phyloP scores from a whole-genome alignment of 768 basidiomycete genomes.

The Lentinula sp. region DNA sequence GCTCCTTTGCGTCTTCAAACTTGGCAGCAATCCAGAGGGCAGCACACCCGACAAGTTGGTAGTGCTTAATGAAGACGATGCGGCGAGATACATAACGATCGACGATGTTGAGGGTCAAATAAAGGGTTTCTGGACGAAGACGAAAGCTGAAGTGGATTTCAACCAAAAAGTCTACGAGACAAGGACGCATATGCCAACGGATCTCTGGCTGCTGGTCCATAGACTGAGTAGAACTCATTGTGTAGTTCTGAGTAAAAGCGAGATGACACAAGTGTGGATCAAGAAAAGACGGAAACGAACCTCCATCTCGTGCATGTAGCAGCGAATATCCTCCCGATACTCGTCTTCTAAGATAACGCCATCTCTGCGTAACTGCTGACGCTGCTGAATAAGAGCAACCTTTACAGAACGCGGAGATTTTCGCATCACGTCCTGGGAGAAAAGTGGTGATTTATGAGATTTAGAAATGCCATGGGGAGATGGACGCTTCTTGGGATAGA shows the following conservation, averaged over 20 bases:
- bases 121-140: slow-evolving; percentile 95
- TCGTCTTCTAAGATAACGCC: slow-evolving; percentile 88
- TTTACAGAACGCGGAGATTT: slow-evolving; percentile 66
- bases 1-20: slow-evolving; percentile 98
- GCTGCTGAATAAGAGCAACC: slow-evolving; percentile 52
- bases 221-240: slow-evolving; percentile 87
- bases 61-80: slow-evolving; percentile 98
- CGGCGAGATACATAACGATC: slow-evolving; percentile 99
- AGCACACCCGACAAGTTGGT: slow-evolving; percentile 97
- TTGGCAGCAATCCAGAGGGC: slow-evolving; percentile 99
- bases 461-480: slow-evolving; percentile 77
- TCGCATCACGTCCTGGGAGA: slow-evolving; percentile 44
- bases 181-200: slow-evolving; percentile 98
- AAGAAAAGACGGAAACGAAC: slow-evolving; percentile 42
- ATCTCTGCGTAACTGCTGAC: slow-evolving; percentile 58
- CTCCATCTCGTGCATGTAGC: slow-evolving; percentile 99
- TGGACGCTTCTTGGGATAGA: slow-evolving; percentile 83
- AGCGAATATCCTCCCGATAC: slow-evolving; percentile 87
- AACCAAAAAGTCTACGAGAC: slow-evolving; percentile 97
- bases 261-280: slow-evolving; percentile 10
- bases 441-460: slow-evolving; percentile 48
- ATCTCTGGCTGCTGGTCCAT: slow-evolving; percentile 99
- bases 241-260: slow-evolving; percentile 49
- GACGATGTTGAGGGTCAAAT: slow-evolving; percentile 97
- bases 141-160: slow-evolving; percentile 98